Evolutionary conservation across 148 eudicot genomes (phyloP), one percentile per base, ranked within the genome.

Genomic region (Amaranthus palmeri): DNA sequence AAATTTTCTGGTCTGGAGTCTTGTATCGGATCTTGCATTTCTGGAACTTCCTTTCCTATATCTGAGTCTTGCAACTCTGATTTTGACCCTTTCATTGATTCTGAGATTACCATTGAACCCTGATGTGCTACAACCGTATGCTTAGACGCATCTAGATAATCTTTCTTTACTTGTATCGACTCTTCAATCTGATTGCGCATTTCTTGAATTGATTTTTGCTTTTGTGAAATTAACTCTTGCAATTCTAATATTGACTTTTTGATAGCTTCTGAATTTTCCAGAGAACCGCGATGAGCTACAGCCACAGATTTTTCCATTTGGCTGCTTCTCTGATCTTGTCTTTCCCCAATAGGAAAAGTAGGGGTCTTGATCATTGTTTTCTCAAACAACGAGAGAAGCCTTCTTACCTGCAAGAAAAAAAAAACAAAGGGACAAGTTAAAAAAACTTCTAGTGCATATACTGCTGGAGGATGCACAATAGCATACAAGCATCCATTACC

Each of bases 301-400:
- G 47, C 55, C 5, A 56, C 40, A 73, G 70, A 59, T 13, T 61
- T 56, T 53, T 44, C 45, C 57, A 7, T 48, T 4, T 56, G 15
- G 12, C 47, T 25, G 41, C 47, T 4, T 40, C 61, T 74, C 54
- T 66, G 36, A 61, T 13, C 9, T 50, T 14, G 46, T 43, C 40
- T 63, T 67, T 50, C 42, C 42, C n/a, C 40, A 14, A 61, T 10
- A 65, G 10, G 69, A 69, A 49, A 17, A 14, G 6, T 45, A 61
- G 18, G 69, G 54, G 54, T 61, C 15, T 45, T 36, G 47, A 61
- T 65, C 56, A 10, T 69, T 68, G 62, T 45, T 36, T 14, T 54
- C 51, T 5, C 68, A 52, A 76, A 76, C 64, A 69, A 44, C 53
- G 5, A 4, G 12, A 76, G 78, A 55, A 76, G 78, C 73, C 55